phyloP scores from a whole-genome alignment of 129 eudicot species.

The Helianthus tuberosus region DNA sequence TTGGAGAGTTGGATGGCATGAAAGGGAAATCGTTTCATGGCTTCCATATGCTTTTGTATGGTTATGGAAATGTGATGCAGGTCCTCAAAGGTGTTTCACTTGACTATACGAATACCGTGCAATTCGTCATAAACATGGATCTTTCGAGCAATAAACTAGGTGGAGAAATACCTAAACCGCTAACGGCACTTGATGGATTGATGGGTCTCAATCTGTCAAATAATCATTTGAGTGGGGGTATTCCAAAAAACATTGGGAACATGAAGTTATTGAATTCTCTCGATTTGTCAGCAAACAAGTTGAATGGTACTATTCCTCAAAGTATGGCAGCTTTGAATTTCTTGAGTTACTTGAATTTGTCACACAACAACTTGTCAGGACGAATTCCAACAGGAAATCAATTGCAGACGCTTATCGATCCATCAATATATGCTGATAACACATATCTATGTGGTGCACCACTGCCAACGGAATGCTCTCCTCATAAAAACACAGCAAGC shows the following conservation, averaged over 20 bases:
- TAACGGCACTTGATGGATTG: slow-evolving; percentile 2
- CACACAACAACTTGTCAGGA: slow-evolving; percentile 32
- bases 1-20: slow-evolving; percentile 23
- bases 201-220: slow-evolving; percentile 24
- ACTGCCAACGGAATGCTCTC: slow-evolving; percentile 15
- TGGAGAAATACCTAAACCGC: slow-evolving; percentile 26
- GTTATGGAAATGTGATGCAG: neutral
- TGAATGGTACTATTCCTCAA: slow-evolving; percentile 21
- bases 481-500: neutral
- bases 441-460: slow-evolving; percentile 36
- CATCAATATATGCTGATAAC: slow-evolving; percentile 22
- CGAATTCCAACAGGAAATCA: slow-evolving; percentile 30
- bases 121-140: neutral
- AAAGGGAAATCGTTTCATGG: neutral
- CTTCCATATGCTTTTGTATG: neutral
- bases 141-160: slow-evolving; percentile 13
- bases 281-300: slow-evolving; percentile 19
- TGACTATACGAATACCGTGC: neutral
- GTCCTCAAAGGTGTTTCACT: slow-evolving; percentile 28
- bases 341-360: slow-evolving; percentile 26
- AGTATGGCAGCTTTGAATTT: slow-evolving; percentile 22
- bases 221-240: slow-evolving; percentile 21
- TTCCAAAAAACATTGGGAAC: slow-evolving; percentile 26
- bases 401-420: slow-evolving; percentile 30
- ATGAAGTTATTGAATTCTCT: slow-evolving; percentile 23